A percentile compares a stretch with the other conserved stretches of the same genome.
phyloP scores from a whole-genome alignment of 257 asterid species.

The Solanum pimpinellifolium region DNA sequence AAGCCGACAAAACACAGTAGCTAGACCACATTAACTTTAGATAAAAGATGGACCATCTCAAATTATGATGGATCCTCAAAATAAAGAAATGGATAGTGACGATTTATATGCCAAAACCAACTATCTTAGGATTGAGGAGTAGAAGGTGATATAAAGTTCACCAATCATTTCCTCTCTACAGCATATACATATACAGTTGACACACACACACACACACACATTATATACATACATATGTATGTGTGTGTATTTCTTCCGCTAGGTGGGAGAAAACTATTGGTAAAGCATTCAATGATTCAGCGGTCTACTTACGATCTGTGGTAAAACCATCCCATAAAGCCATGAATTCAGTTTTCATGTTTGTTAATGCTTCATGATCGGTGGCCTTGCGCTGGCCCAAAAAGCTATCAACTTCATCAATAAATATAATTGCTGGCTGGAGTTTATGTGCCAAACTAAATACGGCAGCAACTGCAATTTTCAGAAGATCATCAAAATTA shows the following conservation, averaged over 20 bases:
- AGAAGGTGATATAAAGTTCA: not conserved
- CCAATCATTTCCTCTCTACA: not conserved
- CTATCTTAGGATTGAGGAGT: not conserved
- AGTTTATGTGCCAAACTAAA: slow-evolving; percentile 91
- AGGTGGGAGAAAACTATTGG: not conserved
- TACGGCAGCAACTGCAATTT: slow-evolving; percentile 77
- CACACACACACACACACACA: not conserved
- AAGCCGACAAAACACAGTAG: not conserved
- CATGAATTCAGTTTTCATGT: slow-evolving; percentile 98
- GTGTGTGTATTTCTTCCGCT: not conserved
- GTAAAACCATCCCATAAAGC: slow-evolving; percentile 99
- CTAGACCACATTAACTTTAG: not conserved
- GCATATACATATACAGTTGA: not conserved
- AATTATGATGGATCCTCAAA: not conserved
- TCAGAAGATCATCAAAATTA: not conserved
- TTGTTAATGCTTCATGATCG: slow-evolving; percentile 78
- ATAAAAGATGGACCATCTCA: not conserved
- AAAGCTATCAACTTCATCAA: slow-evolving; percentile 95
- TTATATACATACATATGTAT: not conserved
- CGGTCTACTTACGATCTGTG: slow-evolving; percentile 61
- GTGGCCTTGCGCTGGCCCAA: slow-evolving; percentile 82
- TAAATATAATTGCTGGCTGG: slow-evolving; percentile 95
- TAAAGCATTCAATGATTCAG: not conserved
- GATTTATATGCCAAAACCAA: not conserved
- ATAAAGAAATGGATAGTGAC: not conserved